Evolutionary conservation across 208 protist species (phyloP), one percentile per base, ranked within the genome.

Genomic region (Leishmania martiniquensis): DNA sequence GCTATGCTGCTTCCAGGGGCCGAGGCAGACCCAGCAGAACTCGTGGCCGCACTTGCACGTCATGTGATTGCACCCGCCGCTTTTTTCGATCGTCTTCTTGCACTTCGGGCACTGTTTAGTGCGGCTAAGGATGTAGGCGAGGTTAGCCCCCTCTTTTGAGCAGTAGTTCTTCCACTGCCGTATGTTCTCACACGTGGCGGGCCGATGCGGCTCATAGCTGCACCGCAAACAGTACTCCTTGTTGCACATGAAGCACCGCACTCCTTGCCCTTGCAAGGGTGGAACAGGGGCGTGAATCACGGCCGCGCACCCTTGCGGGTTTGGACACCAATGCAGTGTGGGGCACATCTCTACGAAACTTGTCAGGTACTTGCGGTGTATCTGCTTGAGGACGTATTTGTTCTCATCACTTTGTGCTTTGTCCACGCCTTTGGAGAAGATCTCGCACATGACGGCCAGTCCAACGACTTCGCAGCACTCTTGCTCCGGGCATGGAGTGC

Each of bases 21-120:
- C 81, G 37, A 88, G 71, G 83, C 94, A 97, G 15, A 96, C 73
- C 94, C 94, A 97, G 83, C 94, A 97, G 65, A 96, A 97, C 69
- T 97, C 86, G 66, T 96, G 78, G 12, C 76, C 37, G 78, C 93
- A 98, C 60, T 72, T 77, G 85, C 92, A 98, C 6, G 85, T 95
- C 90, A 98, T 98, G 78, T 98, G 96, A 42, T 96, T 98, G 83
- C 97, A 98, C 37, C 97, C 97, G 9, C 84, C 90, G 72, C 94
- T 98, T 81, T 98, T 98, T 78, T 98, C 89, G 44, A 98, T 98
- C 20, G 80, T 68, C 2, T 71, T 82, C 20, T 82, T 55, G 76
- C 93, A 98, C 63, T 87, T 86, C 1, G 93, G 92, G 72, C 95
- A 98, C 29, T 45, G 82, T 75, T 97, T 96, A 13, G 93, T 97